Percentiles rank a stretch among this genome's conserved stretches.
phyloP scores from a whole-genome alignment of 2,329 filamentous ascomycete genomes.

The Botrytis byssoidea region DNA sequence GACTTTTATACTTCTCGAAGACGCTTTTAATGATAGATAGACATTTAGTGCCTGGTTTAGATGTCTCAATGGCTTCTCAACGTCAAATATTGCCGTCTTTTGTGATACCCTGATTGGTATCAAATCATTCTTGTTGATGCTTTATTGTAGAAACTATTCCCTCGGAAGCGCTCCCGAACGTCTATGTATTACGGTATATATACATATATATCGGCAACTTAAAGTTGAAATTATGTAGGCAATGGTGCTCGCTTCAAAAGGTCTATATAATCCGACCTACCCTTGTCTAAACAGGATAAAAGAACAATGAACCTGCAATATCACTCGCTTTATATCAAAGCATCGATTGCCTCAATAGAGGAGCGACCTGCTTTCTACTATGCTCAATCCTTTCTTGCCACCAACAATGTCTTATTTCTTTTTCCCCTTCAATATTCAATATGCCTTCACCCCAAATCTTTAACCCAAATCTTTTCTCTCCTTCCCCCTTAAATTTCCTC shows the following conservation, averaged over 20 bases:
- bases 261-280: background rate
- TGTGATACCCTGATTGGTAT: background rate
- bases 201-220: no score
- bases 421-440: conserved; percentile 37
- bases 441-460: conserved; percentile 51
- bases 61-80: background rate
- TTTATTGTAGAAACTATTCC: background rate
- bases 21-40: background rate
- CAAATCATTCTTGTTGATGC: background rate
- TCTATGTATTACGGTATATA: background rate
- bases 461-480: conserved; percentile 53
- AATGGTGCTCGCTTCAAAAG: background rate
- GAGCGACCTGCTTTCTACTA: conserved; percentile 68
- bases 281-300: background rate
- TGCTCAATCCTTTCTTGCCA: conserved; percentile 59
- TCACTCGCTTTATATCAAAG: background rate
- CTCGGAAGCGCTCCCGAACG: no score
- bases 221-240: background rate
- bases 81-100: background rate
- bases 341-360: conserved; percentile 57
- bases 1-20: background rate
- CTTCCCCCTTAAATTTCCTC: conserved; percentile 51
- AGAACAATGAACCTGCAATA: background rate
- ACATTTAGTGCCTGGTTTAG: background rate
- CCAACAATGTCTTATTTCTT: conserved; percentile 61